Conservation (phyloP, 495 filamentous ascomycete species). For the Lichina pygmaea region DNA sequence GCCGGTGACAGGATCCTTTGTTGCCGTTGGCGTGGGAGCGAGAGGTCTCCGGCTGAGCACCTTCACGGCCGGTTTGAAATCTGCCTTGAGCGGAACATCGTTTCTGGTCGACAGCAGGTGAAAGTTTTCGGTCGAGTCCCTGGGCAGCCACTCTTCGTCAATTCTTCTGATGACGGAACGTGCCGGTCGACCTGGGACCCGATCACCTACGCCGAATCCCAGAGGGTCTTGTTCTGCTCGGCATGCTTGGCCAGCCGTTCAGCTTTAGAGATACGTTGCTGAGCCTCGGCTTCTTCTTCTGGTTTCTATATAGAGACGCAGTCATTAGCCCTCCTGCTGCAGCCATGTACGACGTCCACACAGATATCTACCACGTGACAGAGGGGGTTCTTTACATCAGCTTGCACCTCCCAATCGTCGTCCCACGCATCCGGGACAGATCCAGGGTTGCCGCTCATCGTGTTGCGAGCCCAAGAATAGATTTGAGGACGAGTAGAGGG, state of each 20-base stretch:
- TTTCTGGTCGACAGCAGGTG: slow-evolving; percentile 44
- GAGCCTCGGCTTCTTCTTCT: slow-evolving; percentile 4
- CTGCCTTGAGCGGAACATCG: slow-evolving; percentile 40
- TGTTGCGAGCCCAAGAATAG: slow-evolving; percentile 14
- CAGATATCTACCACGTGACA: not conserved
- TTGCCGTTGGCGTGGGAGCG: slow-evolving; percentile 14
- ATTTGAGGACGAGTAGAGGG: not conserved
- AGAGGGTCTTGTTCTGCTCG: slow-evolving; percentile 59
- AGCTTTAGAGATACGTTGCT: slow-evolving; percentile 28
- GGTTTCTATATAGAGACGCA: slow-evolving; percentile 2
- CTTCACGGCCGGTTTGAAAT: slow-evolving; percentile 64
- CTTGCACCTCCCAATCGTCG: slow-evolving; percentile 63
- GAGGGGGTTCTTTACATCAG: slow-evolving; percentile 23
- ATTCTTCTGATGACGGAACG: not conserved
- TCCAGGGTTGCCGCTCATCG: slow-evolving; percentile 7
- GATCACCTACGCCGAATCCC: slow-evolving; percentile 53
- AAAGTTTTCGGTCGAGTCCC: slow-evolving; percentile 30
- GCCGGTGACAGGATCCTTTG: slow-evolving; percentile 25
- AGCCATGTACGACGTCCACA: not conserved
- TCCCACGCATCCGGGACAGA: slow-evolving; percentile 59
- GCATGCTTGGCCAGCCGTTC: slow-evolving; percentile 57
- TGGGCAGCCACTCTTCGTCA: not conserved
- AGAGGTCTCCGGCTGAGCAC: slow-evolving; percentile 58
- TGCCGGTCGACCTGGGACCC: no score
- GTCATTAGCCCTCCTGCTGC: not conserved